Conservation (phyloP, 2,329 filamentous ascomycete species). For the Sordariomycetes sp. region DNA sequence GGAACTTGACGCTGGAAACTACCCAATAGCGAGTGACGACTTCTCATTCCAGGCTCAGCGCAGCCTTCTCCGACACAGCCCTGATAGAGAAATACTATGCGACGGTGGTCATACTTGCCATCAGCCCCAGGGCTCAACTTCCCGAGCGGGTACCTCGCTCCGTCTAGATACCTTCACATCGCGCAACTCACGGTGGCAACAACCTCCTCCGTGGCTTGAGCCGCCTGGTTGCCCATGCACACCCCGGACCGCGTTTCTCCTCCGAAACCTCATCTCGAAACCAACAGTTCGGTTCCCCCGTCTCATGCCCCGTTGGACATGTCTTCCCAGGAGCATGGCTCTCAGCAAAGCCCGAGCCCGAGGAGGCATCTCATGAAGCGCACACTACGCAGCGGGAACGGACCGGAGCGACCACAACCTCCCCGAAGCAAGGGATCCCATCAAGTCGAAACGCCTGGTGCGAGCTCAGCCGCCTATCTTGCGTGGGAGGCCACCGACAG, state of each 20-base stretch:
- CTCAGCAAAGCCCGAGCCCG: slow-evolving; percentile 38
- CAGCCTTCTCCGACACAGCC: neutral
- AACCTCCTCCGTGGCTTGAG: neutral
- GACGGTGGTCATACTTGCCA: neutral
- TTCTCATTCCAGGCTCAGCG: neutral
- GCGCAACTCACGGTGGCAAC: neutral
- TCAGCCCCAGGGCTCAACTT: neutral
- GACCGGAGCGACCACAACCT: slow-evolving; percentile 29
- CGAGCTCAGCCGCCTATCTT: slow-evolving; percentile 53
- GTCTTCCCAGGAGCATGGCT: neutral
- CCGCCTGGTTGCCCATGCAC: neutral
- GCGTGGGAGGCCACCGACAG: slow-evolving; percentile 33
- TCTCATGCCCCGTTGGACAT: neutral
- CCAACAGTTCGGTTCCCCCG: neutral
- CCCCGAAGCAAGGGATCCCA: slow-evolving; percentile 13
- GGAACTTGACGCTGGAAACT: neutral
- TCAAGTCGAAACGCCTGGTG: slow-evolving; percentile 20
- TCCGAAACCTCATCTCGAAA: neutral
- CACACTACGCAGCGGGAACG: slow-evolving; percentile 41
- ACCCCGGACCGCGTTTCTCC: neutral
- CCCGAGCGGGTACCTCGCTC: neutral
- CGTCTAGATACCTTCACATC: neutral
- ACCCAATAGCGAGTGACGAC: neutral
- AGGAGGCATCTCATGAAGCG: slow-evolving; percentile 53
- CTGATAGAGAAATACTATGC: neutral